A percentile compares a stretch with the other conserved stretches of the same genome.
Evolutionary conservation across 1,284 basidiomycete species (phyloP).

Genomic region (Pseudozyma thailandica): DNA sequence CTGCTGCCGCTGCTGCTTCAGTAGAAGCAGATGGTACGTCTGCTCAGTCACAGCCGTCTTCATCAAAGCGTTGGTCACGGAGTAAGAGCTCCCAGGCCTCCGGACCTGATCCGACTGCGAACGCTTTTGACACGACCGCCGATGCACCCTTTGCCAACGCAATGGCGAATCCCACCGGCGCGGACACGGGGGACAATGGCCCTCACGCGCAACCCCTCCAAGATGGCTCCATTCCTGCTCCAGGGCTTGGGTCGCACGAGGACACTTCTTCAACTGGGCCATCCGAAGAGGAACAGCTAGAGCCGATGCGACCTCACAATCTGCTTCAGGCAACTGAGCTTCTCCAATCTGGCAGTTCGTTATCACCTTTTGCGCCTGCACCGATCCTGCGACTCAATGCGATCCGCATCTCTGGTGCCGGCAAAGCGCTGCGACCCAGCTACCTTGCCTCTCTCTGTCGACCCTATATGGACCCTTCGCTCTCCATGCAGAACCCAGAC

Average conservation of each 20-base stretch:
- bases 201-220: conserved; percentile 20
- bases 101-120: not conserved
- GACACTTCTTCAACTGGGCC: not conserved
- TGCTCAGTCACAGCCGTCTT: conserved; percentile 10
- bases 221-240: conserved; percentile 20
- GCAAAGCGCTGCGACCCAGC: conserved; percentile 75
- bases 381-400: conserved; percentile 72
- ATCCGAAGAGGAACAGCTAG: not conserved
- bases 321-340: conserved; percentile 51
- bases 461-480: conserved; percentile 72
- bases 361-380: conserved; percentile 31
- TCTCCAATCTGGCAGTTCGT: conserved; percentile 23
- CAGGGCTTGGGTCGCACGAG: conserved; percentile 16
- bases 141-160: conserved; percentile 22
- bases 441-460: conserved; percentile 83
- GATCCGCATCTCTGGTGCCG: conserved; percentile 82
- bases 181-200: not conserved
- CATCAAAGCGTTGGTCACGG: conserved; percentile 6
- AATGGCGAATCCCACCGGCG: conserved; percentile 17
- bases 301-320: conserved; percentile 43
- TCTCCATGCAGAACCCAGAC: conserved; percentile 36
- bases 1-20: conserved; percentile 35
- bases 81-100: not conserved
- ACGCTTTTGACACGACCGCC: not conserved
- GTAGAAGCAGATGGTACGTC: conserved; percentile 11